Evolutionary conservation across 2,329 filamentous ascomycete genomes (phyloP).

Genomic region (Claviceps sp.): DNA sequence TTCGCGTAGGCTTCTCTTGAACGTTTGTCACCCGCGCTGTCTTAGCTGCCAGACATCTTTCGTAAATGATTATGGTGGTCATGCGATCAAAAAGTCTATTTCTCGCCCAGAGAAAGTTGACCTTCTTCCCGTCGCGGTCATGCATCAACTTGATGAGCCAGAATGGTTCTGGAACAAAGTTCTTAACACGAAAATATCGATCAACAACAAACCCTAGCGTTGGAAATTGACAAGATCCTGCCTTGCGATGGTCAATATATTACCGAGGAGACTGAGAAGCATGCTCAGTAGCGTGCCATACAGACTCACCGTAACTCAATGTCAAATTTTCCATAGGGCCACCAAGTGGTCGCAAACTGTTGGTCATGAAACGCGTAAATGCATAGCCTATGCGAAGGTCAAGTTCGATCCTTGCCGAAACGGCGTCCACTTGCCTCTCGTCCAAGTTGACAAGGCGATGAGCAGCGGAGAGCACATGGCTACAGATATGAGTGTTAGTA

Average conservation of each 20-base stretch:
- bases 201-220: conserved; percentile 96
- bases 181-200: conserved; percentile 83
- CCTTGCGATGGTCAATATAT: not conserved
- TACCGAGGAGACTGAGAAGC: not conserved
- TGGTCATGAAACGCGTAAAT: conserved; percentile 79
- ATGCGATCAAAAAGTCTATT: conserved; percentile 79
- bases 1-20: conserved; percentile 79
- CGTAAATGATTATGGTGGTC: conserved; percentile 67
- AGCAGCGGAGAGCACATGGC: conserved; percentile 78
- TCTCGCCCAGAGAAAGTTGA: conserved; percentile 73
- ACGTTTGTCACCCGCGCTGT: conserved; percentile 72
- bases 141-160: conserved; percentile 86
- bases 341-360: conserved; percentile 60
- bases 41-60: conserved; percentile 66
- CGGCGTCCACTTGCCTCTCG: conserved; percentile 74
- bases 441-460: conserved; percentile 65
- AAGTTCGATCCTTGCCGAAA: conserved; percentile 78
- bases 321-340: conserved; percentile 49
- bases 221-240: conserved; percentile 92
- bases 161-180: conserved; percentile 84
- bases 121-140: conserved; percentile 60
- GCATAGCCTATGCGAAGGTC: conserved; percentile 86
- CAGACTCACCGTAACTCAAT: conserved; percentile 62
- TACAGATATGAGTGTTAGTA: conserved; percentile 21
- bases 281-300: not conserved